Conservation (phyloP, 1,139 yeast genomes). For the Diutina ranongensis region DNA sequence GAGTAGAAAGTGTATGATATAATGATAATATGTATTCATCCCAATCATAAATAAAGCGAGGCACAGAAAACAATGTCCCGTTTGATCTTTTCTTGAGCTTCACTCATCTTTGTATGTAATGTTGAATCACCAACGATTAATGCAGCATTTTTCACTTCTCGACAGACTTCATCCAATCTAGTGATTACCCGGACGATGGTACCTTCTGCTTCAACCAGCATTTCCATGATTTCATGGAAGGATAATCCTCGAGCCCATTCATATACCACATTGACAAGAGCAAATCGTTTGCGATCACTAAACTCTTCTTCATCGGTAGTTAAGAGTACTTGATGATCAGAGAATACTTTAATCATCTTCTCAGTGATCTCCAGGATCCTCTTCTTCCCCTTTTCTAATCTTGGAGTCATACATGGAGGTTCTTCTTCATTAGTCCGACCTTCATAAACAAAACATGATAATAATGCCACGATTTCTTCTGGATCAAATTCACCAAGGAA, state of each 20-base stretch:
- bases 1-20: not conserved
- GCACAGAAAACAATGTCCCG: slow-evolving; percentile 98
- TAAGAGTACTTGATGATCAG: slow-evolving; percentile 57
- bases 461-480: slow-evolving; percentile 87
- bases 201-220: slow-evolving; percentile 90
- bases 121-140: slow-evolving; percentile 88
- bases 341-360: slow-evolving; percentile 49
- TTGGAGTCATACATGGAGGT: slow-evolving; percentile 51
- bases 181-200: slow-evolving; percentile 96
- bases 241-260: slow-evolving; percentile 98
- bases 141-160: slow-evolving; percentile 91
- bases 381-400: slow-evolving; percentile 67
- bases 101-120: slow-evolving; percentile 77
- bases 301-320: slow-evolving; percentile 65
- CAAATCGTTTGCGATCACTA: slow-evolving; percentile 74
- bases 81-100: slow-evolving; percentile 89
- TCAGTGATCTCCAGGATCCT: slow-evolving; percentile 63
- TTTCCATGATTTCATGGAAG: slow-evolving; percentile 80
- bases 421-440: slow-evolving; percentile 62
- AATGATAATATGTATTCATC: too few species aligned
- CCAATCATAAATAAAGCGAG: slow-evolving; percentile 77
- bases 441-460: slow-evolving; percentile 88
- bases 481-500: slow-evolving; percentile 90
- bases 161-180: slow-evolving; percentile 85
- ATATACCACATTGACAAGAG: slow-evolving; percentile 84